Percentiles rank a stretch among this genome's conserved stretches.
Evolutionary conservation across 2,329 filamentous ascomycete species (phyloP).

Genomic region (Gaeumannomyces tritici): DNA sequence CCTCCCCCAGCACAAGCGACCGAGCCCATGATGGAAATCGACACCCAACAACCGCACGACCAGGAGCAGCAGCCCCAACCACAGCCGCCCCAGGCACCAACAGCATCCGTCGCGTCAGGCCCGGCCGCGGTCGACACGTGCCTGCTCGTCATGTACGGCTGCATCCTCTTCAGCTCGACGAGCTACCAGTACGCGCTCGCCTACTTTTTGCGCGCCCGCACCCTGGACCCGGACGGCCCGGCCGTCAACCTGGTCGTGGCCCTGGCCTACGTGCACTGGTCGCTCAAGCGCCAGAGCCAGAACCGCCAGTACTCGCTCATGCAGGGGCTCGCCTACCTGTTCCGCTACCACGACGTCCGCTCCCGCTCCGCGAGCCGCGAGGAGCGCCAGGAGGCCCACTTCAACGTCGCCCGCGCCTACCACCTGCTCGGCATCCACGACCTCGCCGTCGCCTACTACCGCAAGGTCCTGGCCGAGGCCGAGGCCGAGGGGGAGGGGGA

Average conservation of each 20-base stretch:
- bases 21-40: not conserved
- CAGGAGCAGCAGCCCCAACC: not conserved
- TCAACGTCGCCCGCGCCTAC: conserved; percentile 69
- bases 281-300: conserved; percentile 78
- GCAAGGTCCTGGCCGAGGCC: conserved; percentile 30
- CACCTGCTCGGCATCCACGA: conserved; percentile 65
- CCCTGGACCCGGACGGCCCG: conserved; percentile 66
- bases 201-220: conserved; percentile 73
- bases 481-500: conserved; percentile 6
- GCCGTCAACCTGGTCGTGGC: conserved; percentile 75
- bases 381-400: conserved; percentile 66
- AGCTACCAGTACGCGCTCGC: conserved; percentile 75
- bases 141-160: conserved; percentile 79
- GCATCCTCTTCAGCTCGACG: conserved; percentile 76
- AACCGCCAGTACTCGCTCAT: conserved; percentile 83
- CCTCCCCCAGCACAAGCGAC: no score
- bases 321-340: conserved; percentile 76
- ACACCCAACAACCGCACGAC: not conserved
- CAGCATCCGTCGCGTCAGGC: conserved; percentile 8
- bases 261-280: conserved; percentile 78
- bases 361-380: conserved; percentile 18
- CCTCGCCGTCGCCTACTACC: conserved; percentile 65
- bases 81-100: conserved; percentile 5
- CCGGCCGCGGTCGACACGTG: conserved; percentile 56
- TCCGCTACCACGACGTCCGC: conserved; percentile 59